A percentile compares a stretch with the other conserved stretches of the same genome.
These are phyloP conservation scores for Kuraishia floccosa DNA, from an alignment of 805 yeast genomes.

Conservation along the genomic window DNA sequence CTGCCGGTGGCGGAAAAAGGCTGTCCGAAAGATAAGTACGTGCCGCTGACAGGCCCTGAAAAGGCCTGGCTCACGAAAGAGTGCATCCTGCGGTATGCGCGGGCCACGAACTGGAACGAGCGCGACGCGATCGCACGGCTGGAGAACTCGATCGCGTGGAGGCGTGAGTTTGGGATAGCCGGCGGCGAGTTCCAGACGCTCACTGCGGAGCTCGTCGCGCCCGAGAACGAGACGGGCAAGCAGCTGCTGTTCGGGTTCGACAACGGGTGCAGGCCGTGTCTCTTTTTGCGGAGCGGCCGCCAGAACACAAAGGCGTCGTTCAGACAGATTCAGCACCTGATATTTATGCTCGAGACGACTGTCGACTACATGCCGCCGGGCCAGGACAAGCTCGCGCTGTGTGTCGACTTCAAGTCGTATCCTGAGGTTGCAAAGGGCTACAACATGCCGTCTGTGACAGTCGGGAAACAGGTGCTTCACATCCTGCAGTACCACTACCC, in stretches of 20 bases:
- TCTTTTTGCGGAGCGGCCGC: conserved; percentile 75
- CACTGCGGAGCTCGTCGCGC: conserved; percentile 32
- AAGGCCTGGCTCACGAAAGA: conserved; percentile 91
- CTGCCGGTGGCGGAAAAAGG: conserved; percentile 35
- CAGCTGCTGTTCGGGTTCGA: conserved; percentile 78
- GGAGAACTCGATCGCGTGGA: conserved; percentile 76
- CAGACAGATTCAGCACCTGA: conserved; percentile 81
- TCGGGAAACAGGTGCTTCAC: conserved; percentile 74
- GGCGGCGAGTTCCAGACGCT: conserved; percentile 30
- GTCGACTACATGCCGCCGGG: conserved; percentile 85
- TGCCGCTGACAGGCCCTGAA: conserved; percentile 42
- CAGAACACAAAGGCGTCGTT: conserved; percentile 79
- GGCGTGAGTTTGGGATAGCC: conserved; percentile 80
- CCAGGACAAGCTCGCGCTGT: conserved; percentile 73
- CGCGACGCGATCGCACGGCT: conserved; percentile 65
- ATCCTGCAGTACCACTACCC: conserved; percentile 89
- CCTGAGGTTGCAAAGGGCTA: conserved; percentile 35
- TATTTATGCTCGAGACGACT: conserved; percentile 76
- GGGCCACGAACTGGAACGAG: conserved; percentile 89
- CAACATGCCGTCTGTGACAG: conserved; percentile 65
- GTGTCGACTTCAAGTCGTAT: conserved; percentile 76
- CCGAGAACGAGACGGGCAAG: conserved; percentile 77
- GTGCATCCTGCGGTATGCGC: conserved; percentile 77
- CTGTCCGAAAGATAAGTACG: conserved; percentile 10
- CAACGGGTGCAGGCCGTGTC: conserved; percentile 71